Percentiles rank a stretch among this genome's conserved stretches.
Evolutionary conservation across 73 alveolate species (phyloP).

Genomic region (Paramecium primaurelia): DNA sequence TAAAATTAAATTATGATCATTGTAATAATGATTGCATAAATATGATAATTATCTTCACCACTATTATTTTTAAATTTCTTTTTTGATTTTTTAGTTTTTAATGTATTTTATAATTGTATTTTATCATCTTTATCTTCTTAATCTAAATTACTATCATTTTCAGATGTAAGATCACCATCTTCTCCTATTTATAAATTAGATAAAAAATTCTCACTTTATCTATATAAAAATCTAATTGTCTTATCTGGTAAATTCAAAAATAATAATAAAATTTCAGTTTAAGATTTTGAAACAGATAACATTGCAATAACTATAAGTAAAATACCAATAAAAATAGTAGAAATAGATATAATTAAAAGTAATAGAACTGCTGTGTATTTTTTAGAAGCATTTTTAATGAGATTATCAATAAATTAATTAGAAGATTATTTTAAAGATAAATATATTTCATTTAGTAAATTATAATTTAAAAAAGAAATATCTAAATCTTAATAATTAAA

Average conservation of each 20-base stretch:
- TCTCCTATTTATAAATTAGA: conserved; percentile 7
- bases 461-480: background rate
- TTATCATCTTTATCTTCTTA: background rate
- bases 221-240: background rate
- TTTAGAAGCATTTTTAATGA: background rate
- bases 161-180: background rate
- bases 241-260: background rate
- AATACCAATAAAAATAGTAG: background rate
- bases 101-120: background rate
- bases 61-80: background rate
- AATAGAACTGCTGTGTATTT: background rate
- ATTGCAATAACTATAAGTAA: background rate
- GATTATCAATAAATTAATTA: background rate
- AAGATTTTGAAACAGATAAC: background rate
- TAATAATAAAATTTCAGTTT: background rate
- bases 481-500: background rate
- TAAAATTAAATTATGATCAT: background rate
- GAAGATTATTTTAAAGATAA: background rate
- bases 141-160: background rate
- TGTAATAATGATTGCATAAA: background rate
- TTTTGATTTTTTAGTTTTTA: background rate
- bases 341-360: background rate
- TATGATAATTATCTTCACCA: background rate
- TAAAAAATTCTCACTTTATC: background rate
- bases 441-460: background rate